Base-by-base conservation (phyloP, 2,329 filamentous ascomycete genomes). In the Emmonsia crescens region DNA sequence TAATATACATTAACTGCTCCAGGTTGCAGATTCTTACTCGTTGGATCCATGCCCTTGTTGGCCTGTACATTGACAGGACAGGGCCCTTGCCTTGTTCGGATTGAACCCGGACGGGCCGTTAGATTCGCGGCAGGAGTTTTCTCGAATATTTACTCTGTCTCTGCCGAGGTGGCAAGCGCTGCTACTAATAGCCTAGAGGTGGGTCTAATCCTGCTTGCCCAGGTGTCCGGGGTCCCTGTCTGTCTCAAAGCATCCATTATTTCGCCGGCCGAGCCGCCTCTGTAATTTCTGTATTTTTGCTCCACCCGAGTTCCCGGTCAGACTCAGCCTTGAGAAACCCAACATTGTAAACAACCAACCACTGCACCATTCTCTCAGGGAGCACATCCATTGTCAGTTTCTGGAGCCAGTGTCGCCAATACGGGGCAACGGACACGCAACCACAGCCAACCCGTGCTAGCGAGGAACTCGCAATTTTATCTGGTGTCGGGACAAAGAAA, bases 401-500 rank as follows among this genome's bases (percentile, higher is more conserved):
- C 48, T 60, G 46, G 8, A 60, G 16, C 21, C 46, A 16, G 29
- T 60, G 58, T n/a, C 19, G 58, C 29, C 29, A 60, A 38, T 60
- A 60, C n/a, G 46, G 44, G 21, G 33, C 2, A 3, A 60, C 29
- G 10, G 46, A 54, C 8, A 29, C 36, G 8, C 48, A 16, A 3
- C 58, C 46, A 27, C 58, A 60, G 29, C 58, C 46, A 16, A 60
- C 58, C 10, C 58, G 29, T 10, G 46, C 46, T 31, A 60, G 24
- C 21, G 33, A 21, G 8, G 33, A 44, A 5, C 33, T 36, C 12
- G 46, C 58, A 12, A 60, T 38, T 29, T 44, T 33, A 14, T 38
- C 46, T 3, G 46, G 31, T 44, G 62, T 66, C 1, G 75, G 75
- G n/a, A 64, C 63, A 42, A 75, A 70, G 24, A 73, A 62, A 6